These are phyloP conservation scores for Polymyxa betae DNA, from an alignment of 208 protist species.

Conservation along the genomic window DNA sequence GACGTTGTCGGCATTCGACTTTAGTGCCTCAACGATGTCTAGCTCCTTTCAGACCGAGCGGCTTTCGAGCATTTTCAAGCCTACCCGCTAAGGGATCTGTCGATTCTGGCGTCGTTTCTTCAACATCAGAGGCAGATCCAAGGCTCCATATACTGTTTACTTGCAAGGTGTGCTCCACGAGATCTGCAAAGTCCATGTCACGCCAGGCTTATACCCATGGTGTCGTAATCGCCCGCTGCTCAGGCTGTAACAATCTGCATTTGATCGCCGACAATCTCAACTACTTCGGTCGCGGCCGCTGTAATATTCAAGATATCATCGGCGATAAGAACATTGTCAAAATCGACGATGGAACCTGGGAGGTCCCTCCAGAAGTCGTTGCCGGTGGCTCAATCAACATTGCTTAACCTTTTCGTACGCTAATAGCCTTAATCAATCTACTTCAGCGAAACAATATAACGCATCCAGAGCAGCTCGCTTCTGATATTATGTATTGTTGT, in stretches of 20 bases:
- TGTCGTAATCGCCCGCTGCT: slow-evolving; percentile 30
- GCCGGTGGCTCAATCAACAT: background rate
- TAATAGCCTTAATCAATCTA: too few species aligned
- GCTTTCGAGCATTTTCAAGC: too few species aligned
- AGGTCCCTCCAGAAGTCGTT: background rate
- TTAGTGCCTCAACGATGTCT: too few species aligned
- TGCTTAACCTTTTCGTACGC: too few species aligned
- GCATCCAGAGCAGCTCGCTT: too few species aligned
- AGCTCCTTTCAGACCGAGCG: too few species aligned
- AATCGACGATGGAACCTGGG: slow-evolving; percentile 43
- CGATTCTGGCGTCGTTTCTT: too few species aligned
- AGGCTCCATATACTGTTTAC: slow-evolving; percentile 8
- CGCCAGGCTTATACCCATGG: slow-evolving; percentile 4
- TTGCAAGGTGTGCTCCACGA: slow-evolving; percentile 14
- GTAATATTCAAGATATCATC: slow-evolving; percentile 26
- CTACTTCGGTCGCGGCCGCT: slow-evolving; percentile 30
- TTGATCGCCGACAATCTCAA: slow-evolving; percentile 45
- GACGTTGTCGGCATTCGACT: too few species aligned
- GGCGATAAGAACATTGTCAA: background rate
- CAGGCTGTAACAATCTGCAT: background rate
- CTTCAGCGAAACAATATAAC: too few species aligned
- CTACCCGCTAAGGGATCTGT: too few species aligned
- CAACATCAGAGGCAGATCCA: background rate
- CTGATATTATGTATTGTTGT: too few species aligned
- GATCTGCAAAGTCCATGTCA: slow-evolving; percentile 17